These are phyloP conservation scores for Paramecium pentaurelia DNA, from an alignment of 73 alveolate species.

Conservation along the genomic window DNA sequence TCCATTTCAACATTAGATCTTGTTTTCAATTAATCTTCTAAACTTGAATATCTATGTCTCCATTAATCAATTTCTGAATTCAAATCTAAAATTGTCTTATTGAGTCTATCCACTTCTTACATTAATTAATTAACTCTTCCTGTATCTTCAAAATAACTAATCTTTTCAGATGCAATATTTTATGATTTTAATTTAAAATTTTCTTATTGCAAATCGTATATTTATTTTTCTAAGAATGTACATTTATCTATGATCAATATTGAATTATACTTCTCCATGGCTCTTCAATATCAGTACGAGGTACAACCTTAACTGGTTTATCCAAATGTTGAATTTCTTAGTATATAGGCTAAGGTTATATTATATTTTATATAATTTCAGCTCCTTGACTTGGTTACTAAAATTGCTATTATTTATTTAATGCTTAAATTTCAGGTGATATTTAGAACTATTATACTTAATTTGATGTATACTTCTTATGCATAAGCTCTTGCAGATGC, in stretches of 20 bases:
- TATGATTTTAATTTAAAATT: background rate
- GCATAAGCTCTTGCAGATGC: constrained; percentile 25
- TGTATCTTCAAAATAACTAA: constrained; percentile 34
- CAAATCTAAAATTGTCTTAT: background rate
- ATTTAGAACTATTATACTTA: background rate
- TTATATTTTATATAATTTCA: background rate
- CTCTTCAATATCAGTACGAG: constrained; percentile 8
- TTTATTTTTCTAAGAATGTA: constrained; percentile 10
- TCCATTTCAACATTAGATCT: constrained; percentile 20
- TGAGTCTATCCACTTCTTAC: constrained; percentile 32
- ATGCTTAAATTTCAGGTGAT: background rate
- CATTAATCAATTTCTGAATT: constrained; percentile 24
- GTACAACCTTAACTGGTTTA: background rate
- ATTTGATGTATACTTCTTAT: background rate
- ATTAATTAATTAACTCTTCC: constrained; percentile 6
- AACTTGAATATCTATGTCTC: constrained; percentile 26
- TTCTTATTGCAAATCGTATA: constrained; percentile 19
- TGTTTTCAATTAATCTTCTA: background rate
- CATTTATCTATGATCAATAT: background rate
- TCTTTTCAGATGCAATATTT: background rate
- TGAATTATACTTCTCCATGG: constrained; percentile 28
- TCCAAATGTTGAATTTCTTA: background rate
- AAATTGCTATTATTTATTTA: background rate
- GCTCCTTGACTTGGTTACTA: background rate
- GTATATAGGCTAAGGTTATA: background rate